Evolutionary conservation across 2,329 filamentous ascomycete genomes (phyloP), one percentile per base, ranked within the genome.

Genomic region (Verticillium longisporum): DNA sequence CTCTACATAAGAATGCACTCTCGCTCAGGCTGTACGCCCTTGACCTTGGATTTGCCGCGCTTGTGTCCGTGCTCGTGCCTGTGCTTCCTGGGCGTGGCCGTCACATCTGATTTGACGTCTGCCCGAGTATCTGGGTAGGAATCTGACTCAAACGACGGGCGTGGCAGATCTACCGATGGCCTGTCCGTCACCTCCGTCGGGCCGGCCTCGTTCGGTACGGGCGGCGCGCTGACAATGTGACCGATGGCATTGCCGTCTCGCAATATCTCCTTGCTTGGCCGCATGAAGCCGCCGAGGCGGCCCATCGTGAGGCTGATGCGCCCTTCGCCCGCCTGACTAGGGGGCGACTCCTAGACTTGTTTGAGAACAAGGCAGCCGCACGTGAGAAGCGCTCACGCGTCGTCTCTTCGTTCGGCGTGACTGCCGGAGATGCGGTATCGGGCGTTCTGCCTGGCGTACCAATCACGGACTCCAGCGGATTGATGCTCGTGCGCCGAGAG

Each of bases 221-320:
- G 45, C 18, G 64, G 62, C 10, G 57, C 61, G 18, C 58, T 65
- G 13, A 54, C n/a, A 1, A 62, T 61, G 2, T 57, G n/a, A 10
- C 60, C 58, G 11, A 62, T 65, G 33, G 66, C 61, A 6, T 64
- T 64, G 15, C 67, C 63, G 14, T 75, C 74, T 38, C 74, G 72
- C 60, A 78, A 68, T 0, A 73, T 76, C 62, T 86, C 83, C 67
- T 77, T 83, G 72, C 80, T 83, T 9, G 77, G 67, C 58, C 78
- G 80, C 66, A 80, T 79, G 6, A 85, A 75, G 0, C 80, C 78
- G 10, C 79, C 80, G 4, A 85, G 71, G n/a, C 82, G 79, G 15
- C 79, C 80, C 70, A 88, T 84, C 2, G 81, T 83, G 18, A 81
- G 74, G 67, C 82, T 86, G 61, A 86, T 80, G 4, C 85, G 78